A percentile compares a stretch with the other conserved stretches of the same genome.
phyloP scores from a whole-genome alignment of 805 yeast species.

The Cyberlindnera mycetangii region DNA sequence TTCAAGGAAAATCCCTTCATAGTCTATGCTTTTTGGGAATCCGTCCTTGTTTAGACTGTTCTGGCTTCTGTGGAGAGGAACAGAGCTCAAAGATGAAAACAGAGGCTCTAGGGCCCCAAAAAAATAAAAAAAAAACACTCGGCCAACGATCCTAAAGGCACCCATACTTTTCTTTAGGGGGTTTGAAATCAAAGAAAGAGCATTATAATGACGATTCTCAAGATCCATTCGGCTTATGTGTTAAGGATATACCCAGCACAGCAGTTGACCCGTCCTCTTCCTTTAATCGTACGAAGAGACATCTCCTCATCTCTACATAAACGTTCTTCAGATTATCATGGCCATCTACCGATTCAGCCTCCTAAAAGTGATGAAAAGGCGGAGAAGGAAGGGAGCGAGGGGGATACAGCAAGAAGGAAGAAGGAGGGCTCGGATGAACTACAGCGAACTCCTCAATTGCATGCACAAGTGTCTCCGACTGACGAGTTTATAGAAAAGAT shows the following conservation, averaged over 20 bases:
- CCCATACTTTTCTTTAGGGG: no score
- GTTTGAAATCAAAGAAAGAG: neutral
- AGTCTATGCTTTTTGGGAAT: neutral
- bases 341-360: neutral
- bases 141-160: no score
- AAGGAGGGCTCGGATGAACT: no score
- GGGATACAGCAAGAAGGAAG: no score
- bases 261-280: neutral
- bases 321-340: neutral
- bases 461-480: conserved; percentile 1
- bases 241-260: neutral
- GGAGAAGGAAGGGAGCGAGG: neutral
- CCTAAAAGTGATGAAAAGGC: neutral
- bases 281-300: neutral
- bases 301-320: neutral
- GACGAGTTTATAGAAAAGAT: conserved; percentile 16
- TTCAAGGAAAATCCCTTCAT: conserved; percentile 41
- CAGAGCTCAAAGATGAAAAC: neutral
- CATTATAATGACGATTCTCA: neutral
- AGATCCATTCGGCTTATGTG: neutral
- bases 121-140: no score
- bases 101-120: no score
- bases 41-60: neutral
- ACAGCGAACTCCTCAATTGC: no score
- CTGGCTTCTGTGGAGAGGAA: neutral